Percentiles rank a stretch among this genome's conserved stretches.
These are phyloP conservation scores for Oryza officinalis DNA, from an alignment of 176 grass and related monocot genomes.

Conservation along the genomic window DNA sequence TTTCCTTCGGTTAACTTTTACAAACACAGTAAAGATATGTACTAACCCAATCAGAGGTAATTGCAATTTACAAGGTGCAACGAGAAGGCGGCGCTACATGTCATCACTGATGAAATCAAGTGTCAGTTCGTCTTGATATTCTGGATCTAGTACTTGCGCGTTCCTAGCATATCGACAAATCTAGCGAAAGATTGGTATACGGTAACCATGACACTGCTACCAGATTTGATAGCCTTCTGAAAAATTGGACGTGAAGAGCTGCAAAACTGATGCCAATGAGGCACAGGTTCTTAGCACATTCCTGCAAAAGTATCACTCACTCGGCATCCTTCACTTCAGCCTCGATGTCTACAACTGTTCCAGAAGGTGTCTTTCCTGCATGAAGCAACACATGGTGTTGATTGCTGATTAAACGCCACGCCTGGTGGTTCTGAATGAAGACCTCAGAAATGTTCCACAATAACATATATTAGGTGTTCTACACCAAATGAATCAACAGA, in stretches of 20 bases:
- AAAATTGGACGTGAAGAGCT: background rate
- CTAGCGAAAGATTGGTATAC: too few relatives aligned
- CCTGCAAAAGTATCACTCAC: slow-evolving; percentile 38
- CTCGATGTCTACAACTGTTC: slow-evolving; percentile 63
- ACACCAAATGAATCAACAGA: background rate
- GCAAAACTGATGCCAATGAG: background rate
- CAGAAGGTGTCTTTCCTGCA: slow-evolving; percentile 45
- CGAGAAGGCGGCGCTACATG: background rate
- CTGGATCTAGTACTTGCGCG: background rate
- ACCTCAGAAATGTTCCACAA: background rate
- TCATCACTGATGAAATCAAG: background rate
- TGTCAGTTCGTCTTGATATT: background rate
- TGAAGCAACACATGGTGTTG: background rate
- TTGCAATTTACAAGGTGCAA: background rate
- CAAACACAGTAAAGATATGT: background rate
- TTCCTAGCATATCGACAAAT: background rate
- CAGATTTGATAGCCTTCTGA: background rate
- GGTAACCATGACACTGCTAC: background rate
- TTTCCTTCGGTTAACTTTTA: background rate
- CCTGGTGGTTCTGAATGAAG: background rate
- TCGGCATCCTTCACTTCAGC: slow-evolving; percentile 69
- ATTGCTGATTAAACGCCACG: background rate
- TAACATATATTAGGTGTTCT: background rate
- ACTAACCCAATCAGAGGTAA: background rate
- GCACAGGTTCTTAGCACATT: background rate